Evolutionary conservation across 1,284 basidiomycete species (phyloP).

Genomic region (Leccinum subatratum): DNA sequence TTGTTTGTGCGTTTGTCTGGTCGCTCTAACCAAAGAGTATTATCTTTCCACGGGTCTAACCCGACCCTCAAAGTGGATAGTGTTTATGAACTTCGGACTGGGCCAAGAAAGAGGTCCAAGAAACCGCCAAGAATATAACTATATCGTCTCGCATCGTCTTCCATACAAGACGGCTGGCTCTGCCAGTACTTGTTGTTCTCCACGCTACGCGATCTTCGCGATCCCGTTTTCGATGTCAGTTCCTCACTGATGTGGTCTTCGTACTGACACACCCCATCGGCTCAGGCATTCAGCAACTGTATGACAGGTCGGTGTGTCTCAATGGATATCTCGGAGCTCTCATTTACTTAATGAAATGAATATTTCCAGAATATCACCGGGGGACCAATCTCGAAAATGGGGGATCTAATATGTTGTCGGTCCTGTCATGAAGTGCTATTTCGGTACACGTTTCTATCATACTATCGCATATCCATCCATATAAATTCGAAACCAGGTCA

Average conservation of each 20-base stretch:
- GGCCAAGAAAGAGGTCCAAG: no score
- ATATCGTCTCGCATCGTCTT: no score
- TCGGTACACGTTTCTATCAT: constrained; percentile 58
- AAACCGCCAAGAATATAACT: no score
- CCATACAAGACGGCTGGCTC: no score
- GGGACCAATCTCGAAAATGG: constrained; percentile 80
- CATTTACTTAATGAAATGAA: constrained; percentile 4
- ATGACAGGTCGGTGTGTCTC: constrained; percentile 75
- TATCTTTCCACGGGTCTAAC: no score
- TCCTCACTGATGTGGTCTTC: background rate
- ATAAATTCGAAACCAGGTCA: constrained; percentile 51
- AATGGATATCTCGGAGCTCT: background rate
- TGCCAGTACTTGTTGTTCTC: constrained; percentile 53
- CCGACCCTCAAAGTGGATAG: no score
- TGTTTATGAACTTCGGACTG: no score
- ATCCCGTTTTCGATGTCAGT: constrained; percentile 70
- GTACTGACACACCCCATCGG: constrained; percentile 5
- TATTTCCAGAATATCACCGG: constrained; percentile 52
- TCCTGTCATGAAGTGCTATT: constrained; percentile 90
- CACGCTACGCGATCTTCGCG: constrained; percentile 72
- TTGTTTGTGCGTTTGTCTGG: no score
- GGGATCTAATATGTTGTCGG: constrained; percentile 94
- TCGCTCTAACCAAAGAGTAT: no score
- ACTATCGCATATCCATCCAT: background rate
- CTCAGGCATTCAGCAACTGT: constrained; percentile 83